Conservation (phyloP, 2,329 filamentous ascomycete species). For the Fusarium foetens region DNA sequence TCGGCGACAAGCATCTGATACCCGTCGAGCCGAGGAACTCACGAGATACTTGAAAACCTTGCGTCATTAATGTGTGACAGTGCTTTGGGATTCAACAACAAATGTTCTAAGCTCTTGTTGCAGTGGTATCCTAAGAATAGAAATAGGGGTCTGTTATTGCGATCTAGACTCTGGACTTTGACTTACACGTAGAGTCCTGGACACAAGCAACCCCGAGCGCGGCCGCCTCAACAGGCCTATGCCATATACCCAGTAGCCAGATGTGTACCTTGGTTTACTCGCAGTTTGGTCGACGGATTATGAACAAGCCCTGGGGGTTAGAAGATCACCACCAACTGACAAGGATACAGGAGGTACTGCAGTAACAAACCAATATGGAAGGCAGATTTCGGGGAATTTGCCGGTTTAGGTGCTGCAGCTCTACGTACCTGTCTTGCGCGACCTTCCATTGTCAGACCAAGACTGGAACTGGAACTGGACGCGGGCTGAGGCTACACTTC, state of each 20-base stretch:
- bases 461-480: constrained; percentile 32
- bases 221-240: constrained; percentile 10
- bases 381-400: constrained; percentile 27
- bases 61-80: neutral
- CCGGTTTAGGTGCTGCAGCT: constrained; percentile 5
- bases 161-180: neutral
- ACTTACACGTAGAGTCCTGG: neutral
- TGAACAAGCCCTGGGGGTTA: neutral
- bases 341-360: constrained; percentile 15
- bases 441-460: constrained; percentile 44
- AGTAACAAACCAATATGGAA: constrained; percentile 28
- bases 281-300: neutral
- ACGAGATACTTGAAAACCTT: neutral
- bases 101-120: neutral
- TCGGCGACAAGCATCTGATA: constrained; percentile 13
- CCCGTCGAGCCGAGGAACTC: constrained; percentile 7
- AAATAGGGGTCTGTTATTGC: neutral
- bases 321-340: constrained; percentile 1
- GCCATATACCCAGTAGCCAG: neutral
- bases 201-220: neutral
- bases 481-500: constrained; percentile 44
- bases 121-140: neutral
- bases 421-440: neutral
- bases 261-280: neutral
- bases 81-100: neutral